Evolutionary conservation across 208 protist species (phyloP), one percentile per base, ranked within the genome.

Genomic region (Crithidia fasciculata): DNA sequence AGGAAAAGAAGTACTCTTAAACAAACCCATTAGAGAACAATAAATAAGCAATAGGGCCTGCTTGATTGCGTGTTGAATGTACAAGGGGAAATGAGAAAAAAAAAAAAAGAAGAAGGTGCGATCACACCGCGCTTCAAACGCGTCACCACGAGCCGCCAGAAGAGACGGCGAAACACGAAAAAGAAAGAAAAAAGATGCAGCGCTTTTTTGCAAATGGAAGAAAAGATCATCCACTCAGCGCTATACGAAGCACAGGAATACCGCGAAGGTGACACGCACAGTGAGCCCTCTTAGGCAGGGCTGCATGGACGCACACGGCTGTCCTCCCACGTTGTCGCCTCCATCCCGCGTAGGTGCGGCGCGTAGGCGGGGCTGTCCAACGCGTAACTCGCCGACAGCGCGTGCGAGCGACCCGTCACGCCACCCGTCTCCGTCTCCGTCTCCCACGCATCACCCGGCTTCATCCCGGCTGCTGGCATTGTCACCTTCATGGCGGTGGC

Each of bases 331-430:
- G 44, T 41, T 6, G 15, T 37, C 39, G 10, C 28, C 49, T 56
- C 52, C 18, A 64, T 43, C 53, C 28, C 60, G 15, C 52, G 36
- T 40, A 44, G 45, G 36, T 73, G 67, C 28, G 67, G 67, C 39
- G 74, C 65, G 6, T 52, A 58, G 0, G 53, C 59, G 0, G 74
- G 61, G 44, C 74, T 79, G 74, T 79, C 61, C 67, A 65, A 8
- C 3, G 44, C 67, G 53, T 69, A 70, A 16, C 74, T 79, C 4
- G 65, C 53, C 4, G 74, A 79, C 6, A 79, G 10, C n/a, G 47
- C 52, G 7, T 68, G 59, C 15, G 74, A 79, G 41, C 74, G 49
- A 9, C 65, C 74, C 7, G 53, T 54, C 9, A 73, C 67, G 12
- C 67, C 74, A 15, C 68, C 68, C 4, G 53, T 65, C n/a, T 70